A percentile compares a stretch with the other conserved stretches of the same genome.
Evolutionary conservation across 768 basidiomycete species (phyloP).

Genomic region (Tricholomella constricta): DNA sequence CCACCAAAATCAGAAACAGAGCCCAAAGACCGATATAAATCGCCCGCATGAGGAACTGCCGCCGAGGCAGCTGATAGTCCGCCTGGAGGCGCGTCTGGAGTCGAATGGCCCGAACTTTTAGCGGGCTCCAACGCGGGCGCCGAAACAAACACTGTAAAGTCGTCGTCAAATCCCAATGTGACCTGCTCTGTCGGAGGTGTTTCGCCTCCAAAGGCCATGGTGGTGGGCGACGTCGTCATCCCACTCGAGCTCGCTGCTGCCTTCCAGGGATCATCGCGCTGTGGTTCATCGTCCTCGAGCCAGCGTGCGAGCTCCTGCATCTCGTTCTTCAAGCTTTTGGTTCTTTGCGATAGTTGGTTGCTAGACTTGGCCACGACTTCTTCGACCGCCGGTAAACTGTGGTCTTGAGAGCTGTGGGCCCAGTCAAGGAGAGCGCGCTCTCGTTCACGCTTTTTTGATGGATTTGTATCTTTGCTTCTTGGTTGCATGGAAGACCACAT

Average conservation of each 20-base stretch:
- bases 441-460: conserved; percentile 23
- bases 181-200: not conserved
- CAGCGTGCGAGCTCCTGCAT: conserved; percentile 63
- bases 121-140: conserved; percentile 38
- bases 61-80: conserved; percentile 17
- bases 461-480: conserved; percentile 21
- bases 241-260: conserved; percentile 32
- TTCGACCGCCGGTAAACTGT: conserved; percentile 25
- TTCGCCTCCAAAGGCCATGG: conserved; percentile 13
- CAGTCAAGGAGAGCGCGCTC: conserved; percentile 41
- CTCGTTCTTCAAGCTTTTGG: conserved; percentile 46
- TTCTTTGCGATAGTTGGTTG: conserved; percentile 25
- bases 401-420: conserved; percentile 43
- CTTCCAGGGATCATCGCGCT: conserved; percentile 43
- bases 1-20: conserved; percentile 62
- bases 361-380: conserved; percentile 16
- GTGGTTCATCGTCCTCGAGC: conserved; percentile 53
- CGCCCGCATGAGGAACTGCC: conserved; percentile 19
- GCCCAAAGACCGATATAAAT: conserved; percentile 53
- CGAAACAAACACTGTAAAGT: conserved; percentile 76
- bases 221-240: conserved; percentile 27
- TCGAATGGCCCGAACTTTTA: conserved; percentile 26
- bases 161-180: conserved; percentile 67
- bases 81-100: conserved; percentile 20
- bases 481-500: conserved; percentile 85